phyloP scores from a whole-genome alignment of 768 basidiomycete species.

The Boletus pseudo-olivaceus region DNA sequence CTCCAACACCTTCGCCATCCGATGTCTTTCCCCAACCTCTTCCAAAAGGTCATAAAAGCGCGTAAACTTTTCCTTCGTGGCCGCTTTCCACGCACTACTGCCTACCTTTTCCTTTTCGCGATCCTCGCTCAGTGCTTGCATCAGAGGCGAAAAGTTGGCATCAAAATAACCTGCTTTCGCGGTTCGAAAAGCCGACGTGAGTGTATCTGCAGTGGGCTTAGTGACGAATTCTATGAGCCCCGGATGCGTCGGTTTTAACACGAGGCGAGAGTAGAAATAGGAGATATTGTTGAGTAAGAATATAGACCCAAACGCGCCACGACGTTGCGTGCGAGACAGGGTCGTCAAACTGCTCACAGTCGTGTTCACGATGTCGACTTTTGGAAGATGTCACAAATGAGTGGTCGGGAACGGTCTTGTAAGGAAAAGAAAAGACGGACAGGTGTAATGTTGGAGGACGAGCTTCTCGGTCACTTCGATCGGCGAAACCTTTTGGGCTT shows the following conservation, averaged over 20 bases:
- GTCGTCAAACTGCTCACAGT: conserved; percentile 56
- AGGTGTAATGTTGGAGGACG: conserved; percentile 71
- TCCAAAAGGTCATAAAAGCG: conserved; percentile 79
- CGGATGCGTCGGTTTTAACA: conserved; percentile 48
- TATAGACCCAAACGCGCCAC: conserved; percentile 66
- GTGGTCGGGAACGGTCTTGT: background rate
- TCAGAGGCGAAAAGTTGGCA: conserved; percentile 73
- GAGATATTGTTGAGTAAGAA: conserved; percentile 80
- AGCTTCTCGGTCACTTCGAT: conserved; percentile 54
- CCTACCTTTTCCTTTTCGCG: conserved; percentile 43
- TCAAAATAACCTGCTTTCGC: conserved; percentile 85
- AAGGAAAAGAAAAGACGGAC: conserved; percentile 40
- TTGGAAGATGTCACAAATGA: background rate
- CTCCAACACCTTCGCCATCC: conserved; percentile 62
- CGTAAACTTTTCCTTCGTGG: conserved; percentile 79
- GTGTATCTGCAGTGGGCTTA: conserved; percentile 54
- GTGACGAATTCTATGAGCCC: conserved; percentile 52
- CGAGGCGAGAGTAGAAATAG: conserved; percentile 59
- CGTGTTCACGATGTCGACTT: conserved; percentile 75
- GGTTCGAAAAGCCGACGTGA: conserved; percentile 71
- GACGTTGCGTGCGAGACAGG: conserved; percentile 57
- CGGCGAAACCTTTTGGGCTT: conserved; percentile 34
- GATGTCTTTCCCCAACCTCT: conserved; percentile 74
- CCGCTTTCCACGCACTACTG: conserved; percentile 44
- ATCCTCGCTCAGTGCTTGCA: conserved; percentile 58